A percentile compares a stretch with the other conserved stretches of the same genome.
These are phyloP conservation scores for Uronychia binucleata DNA, from an alignment of 73 alveolate genomes.

Conservation along the genomic window DNA sequence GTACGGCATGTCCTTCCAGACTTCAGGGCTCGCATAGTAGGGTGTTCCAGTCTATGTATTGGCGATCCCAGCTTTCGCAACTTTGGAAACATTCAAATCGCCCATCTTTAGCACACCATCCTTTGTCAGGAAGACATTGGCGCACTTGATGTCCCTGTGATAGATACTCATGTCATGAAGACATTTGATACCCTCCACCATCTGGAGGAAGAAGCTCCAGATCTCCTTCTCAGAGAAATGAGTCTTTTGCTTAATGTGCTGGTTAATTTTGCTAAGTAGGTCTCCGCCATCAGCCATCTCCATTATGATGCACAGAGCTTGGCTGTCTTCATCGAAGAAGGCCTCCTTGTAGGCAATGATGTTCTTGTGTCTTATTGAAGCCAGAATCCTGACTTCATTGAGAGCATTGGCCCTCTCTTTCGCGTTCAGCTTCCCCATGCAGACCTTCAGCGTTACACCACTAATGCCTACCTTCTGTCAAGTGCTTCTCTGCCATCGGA, in stretches of 20 bases:
- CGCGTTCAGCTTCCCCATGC: conserved; percentile 36
- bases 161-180: conserved; percentile 28
- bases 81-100: conserved; percentile 42
- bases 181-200: conserved; percentile 28
- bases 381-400: conserved; percentile 67
- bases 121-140: conserved; percentile 40
- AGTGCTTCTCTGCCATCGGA: too few relatives aligned
- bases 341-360: conserved; percentile 83
- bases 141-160: conserved; percentile 45
- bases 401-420: conserved; percentile 67
- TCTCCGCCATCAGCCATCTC: conserved; percentile 55
- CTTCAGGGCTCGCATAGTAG: conserved; percentile 76
- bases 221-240: conserved; percentile 17
- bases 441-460: conserved; percentile 52
- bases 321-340: conserved; percentile 61
- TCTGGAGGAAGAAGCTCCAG: conserved; percentile 7
- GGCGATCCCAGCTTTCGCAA: conserved; percentile 55
- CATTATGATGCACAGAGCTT: conserved; percentile 35
- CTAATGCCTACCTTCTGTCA: too few relatives aligned
- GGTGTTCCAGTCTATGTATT: conserved; percentile 52
- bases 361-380: conserved; percentile 65
- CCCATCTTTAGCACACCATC: conserved; percentile 39
- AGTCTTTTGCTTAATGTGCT: conserved; percentile 10
- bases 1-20: conserved; percentile 93
- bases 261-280: conserved; percentile 14